These are phyloP conservation scores for Pulveroboletus frians DNA, from an alignment of 768 basidiomycete genomes.

Conservation along the genomic window DNA sequence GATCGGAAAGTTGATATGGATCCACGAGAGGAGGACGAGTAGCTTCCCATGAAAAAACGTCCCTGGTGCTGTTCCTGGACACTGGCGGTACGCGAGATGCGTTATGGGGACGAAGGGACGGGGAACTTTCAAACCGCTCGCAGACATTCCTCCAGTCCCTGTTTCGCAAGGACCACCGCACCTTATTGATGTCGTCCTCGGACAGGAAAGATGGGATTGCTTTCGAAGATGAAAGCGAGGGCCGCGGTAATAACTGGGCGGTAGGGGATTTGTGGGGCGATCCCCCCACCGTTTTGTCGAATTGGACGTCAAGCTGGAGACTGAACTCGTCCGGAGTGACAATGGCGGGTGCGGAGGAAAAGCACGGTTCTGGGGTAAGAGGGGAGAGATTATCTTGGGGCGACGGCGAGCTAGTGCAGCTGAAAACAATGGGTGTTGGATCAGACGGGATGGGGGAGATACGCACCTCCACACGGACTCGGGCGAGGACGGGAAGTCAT, in stretches of 20 bases:
- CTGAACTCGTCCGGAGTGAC: slow-evolving; percentile 12
- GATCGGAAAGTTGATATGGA: slow-evolving; percentile 3
- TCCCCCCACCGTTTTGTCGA: background rate
- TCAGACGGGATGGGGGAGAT: background rate
- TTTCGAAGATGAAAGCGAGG: background rate
- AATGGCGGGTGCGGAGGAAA: slow-evolving; percentile 10
- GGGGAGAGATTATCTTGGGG: slow-evolving; percentile 13
- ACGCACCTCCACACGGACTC: slow-evolving; percentile 25
- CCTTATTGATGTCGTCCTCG: slow-evolving; percentile 12
- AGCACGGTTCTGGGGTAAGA: slow-evolving; percentile 17
- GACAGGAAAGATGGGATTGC: slow-evolving; percentile 1
- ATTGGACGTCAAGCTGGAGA: slow-evolving; percentile 6
- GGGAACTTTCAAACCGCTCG: slow-evolving; percentile 9
- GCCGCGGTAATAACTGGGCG: background rate
- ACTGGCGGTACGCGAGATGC: background rate
- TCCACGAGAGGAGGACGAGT: slow-evolving; percentile 2
- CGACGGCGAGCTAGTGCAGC: slow-evolving; percentile 12
- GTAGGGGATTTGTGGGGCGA: background rate
- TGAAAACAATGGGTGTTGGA: background rate
- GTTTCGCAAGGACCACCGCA: slow-evolving; percentile 15
- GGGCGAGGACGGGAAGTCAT: slow-evolving; percentile 17
- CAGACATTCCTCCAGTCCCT: slow-evolving; percentile 5
- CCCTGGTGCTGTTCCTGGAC: background rate
- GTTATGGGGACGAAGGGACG: slow-evolving; percentile 1
- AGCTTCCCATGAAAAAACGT: slow-evolving; percentile 17